These are phyloP conservation scores for Logfia minima DNA, from an alignment of 129 eudicot genomes.

Conservation along the genomic window DNA sequence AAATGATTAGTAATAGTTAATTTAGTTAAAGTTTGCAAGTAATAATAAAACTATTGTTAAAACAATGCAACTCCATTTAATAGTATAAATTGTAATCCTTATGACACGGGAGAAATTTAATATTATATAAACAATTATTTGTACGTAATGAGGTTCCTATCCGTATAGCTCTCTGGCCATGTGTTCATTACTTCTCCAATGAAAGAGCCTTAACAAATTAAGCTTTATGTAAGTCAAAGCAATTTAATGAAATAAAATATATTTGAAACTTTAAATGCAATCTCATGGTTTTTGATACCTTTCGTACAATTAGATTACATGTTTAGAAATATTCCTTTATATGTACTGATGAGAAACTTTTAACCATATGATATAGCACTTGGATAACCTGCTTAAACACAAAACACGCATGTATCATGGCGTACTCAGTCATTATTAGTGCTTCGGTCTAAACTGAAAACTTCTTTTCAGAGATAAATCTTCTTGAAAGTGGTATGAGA, in stretches of 20 bases:
- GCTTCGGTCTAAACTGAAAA: too few species aligned
- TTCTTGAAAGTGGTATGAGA: too few species aligned
- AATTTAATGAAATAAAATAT: constrained; percentile 16
- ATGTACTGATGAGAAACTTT: background rate
- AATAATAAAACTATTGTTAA: background rate
- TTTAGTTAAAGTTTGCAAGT: background rate
- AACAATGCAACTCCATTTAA: background rate
- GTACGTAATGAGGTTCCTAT: constrained; percentile 25
- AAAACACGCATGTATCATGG: too few species aligned
- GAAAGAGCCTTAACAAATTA: constrained; percentile 21
- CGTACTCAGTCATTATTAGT: too few species aligned
- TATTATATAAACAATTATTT: constrained; percentile 5
- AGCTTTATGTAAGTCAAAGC: constrained; percentile 29
- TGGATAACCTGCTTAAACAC: background rate
- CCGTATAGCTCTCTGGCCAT: constrained; percentile 38
- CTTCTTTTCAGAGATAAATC: too few species aligned
- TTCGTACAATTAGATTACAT: background rate
- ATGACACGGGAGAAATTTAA: constrained; percentile 7
- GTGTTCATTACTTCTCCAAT: constrained; percentile 33
- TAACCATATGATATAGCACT: background rate
- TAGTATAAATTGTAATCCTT: constrained; percentile 12
- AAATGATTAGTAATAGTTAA: too few species aligned
- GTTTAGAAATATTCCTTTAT: background rate
- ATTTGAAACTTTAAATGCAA: background rate
- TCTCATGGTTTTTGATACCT: constrained; percentile 11